phyloP scores from a whole-genome alignment of 345 rosid genomes.

The Triadica sebifera region DNA sequence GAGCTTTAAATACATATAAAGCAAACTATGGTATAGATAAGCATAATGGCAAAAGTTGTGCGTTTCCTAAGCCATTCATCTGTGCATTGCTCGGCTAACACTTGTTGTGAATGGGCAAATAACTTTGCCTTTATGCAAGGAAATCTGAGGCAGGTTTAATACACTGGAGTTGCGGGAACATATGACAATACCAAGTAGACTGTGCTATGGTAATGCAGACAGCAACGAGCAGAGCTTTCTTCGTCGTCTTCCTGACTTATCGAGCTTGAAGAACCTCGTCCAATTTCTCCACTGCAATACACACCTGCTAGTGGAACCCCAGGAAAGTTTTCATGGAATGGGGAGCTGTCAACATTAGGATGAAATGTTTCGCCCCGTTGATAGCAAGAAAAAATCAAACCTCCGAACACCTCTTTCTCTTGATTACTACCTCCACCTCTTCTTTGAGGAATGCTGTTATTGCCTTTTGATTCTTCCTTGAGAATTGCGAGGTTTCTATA shows the following conservation, averaged over 20 bases:
- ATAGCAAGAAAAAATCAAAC: conserved; percentile 34
- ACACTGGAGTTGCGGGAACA: conserved; percentile 13
- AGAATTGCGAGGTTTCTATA: conserved; percentile 15
- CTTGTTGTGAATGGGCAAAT: neutral
- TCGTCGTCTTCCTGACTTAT: conserved; percentile 17
- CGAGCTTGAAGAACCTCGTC: conserved; percentile 23
- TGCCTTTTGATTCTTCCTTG: conserved; percentile 6
- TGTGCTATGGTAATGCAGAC: conserved; percentile 29
- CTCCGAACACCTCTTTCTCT: conserved; percentile 31
- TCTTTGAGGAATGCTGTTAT: neutral
- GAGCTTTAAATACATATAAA: neutral
- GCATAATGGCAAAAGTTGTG: neutral
- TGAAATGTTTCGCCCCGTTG: conserved; percentile 7
- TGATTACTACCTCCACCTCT: neutral
- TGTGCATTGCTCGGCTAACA: neutral
- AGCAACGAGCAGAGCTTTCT: conserved; percentile 16
- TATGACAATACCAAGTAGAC: conserved; percentile 34
- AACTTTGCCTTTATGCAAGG: neutral
- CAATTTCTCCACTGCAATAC: conserved; percentile 35
- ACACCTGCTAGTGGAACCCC: conserved; percentile 35
- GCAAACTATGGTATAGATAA: neutral
- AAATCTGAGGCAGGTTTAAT: neutral
- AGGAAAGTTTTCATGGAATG: conserved; percentile 32
- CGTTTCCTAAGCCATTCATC: neutral
- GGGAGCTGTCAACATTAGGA: conserved; percentile 16